Conservation (phyloP, 2,329 filamentous ascomycete species). For the Alternaria tenuissima region DNA sequence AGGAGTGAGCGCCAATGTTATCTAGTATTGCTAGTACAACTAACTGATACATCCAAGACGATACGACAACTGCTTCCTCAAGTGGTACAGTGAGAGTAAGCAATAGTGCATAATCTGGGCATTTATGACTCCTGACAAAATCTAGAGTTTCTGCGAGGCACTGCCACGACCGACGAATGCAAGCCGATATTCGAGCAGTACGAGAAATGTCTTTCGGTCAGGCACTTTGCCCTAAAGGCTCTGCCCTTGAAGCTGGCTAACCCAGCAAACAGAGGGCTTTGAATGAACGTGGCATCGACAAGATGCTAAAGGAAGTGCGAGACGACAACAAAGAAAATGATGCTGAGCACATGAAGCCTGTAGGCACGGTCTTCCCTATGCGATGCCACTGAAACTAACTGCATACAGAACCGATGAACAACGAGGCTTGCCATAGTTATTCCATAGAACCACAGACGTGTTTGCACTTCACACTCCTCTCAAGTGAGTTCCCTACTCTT, state of each 20-base stretch:
- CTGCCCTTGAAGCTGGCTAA: conserved; percentile 12
- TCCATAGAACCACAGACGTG: background rate
- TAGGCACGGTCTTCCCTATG: conserved; percentile 16
- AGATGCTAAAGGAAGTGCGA: conserved; percentile 87
- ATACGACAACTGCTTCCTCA: conserved; percentile 97
- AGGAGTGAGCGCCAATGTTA: conserved; percentile 73
- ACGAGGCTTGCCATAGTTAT: background rate
- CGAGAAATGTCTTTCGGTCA: conserved; percentile 82
- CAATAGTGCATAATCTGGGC: background rate
- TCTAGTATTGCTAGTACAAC: background rate
- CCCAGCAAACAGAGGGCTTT: conserved; percentile 71
- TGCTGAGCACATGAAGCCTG: conserved; percentile 65
- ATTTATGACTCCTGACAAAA: background rate
- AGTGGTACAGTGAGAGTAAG: conserved; percentile 99
- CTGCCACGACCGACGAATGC: conserved; percentile 85
- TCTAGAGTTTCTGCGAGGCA: conserved; percentile 84
- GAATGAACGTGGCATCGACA: conserved; percentile 89
- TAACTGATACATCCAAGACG: conserved; percentile 62
- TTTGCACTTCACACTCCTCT: background rate
- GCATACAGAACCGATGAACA: conserved; percentile 11
- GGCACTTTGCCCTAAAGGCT: conserved; percentile 35
- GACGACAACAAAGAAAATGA: conserved; percentile 92
- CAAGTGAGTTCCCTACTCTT: background rate
- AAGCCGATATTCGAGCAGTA: conserved; percentile 87
- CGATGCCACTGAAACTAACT: background rate